Base-by-base conservation (phyloP, 2,329 filamentous ascomycete genomes). In the Didymella sp. region DNA sequence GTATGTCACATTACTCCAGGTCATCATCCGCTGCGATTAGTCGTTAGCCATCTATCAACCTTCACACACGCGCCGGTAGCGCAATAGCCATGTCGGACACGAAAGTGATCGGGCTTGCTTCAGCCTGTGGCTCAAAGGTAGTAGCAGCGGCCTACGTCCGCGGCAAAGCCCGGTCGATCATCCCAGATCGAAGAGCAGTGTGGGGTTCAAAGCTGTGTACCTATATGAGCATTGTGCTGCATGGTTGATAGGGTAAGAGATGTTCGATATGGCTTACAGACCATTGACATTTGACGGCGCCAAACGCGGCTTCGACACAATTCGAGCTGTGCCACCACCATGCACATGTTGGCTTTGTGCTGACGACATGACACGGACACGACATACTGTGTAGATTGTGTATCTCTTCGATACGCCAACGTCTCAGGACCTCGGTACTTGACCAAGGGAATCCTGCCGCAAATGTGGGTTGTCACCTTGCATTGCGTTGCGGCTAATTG, bases 381-480 rank as follows among this genome's bases (percentile, higher is more conserved):
- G 11, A 31, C 11, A n/a, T 2, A 19, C 5, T 22, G 2, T 21
- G 43, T 15, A n/a, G 44, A 11, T 25, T 21, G 12, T 17, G 21
- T 27, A 43, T 44, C 17, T 21, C n/a, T 12, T 38, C 30, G n/a
- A 43, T 12, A 3, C 22, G 24, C 9, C 11, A 11, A 28, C 25
- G 15, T 3, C 25, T 31, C 24, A n/a, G 7, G 21, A 33, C n/a
- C 30, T 38, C 24, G 25, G 45, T 31, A 27, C 40, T 58, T 9
- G 27, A 51, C 11, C 13, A 35, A 35, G 17, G 17, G 5, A 35
- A 41, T 58, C 60, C 54, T 60, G 59, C 59, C 59, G 59, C 47
- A 48, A 21, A 24, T 58, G 58, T 52, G 63, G 46, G 48, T 45
- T 40, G 41, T 63, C 49, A 63, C 59, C 54, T 43, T 62, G 59